Evolutionary conservation across 805 yeast genomes (phyloP).

Genomic region (Kuraishia capsulata): DNA sequence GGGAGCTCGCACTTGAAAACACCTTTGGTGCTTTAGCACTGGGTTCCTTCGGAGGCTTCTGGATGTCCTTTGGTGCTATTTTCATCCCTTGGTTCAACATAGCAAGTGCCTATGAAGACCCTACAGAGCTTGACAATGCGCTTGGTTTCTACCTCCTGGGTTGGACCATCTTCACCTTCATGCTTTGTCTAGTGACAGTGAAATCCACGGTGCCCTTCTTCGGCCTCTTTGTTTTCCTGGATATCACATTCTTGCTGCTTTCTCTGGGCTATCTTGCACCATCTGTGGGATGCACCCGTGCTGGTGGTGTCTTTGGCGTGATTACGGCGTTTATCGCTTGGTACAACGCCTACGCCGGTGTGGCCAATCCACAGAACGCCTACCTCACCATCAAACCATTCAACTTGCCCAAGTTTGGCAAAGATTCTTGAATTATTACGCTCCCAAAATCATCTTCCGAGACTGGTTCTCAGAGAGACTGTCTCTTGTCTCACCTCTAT

Average conservation of each 20-base stretch:
- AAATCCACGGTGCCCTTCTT: slow-evolving; percentile 48
- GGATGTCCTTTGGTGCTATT: slow-evolving; percentile 69
- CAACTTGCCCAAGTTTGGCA: slow-evolving; percentile 14
- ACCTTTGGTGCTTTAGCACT: slow-evolving; percentile 67
- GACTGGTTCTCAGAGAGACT: too few species aligned
- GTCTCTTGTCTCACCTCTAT: too few species aligned
- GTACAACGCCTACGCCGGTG: slow-evolving; percentile 67
- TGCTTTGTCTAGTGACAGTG: slow-evolving; percentile 47
- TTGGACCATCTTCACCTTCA: slow-evolving; percentile 56
- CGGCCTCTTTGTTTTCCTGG: slow-evolving; percentile 42
- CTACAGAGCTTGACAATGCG: slow-evolving; percentile 37
- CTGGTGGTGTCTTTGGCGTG: slow-evolving; percentile 61
- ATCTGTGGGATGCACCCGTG: slow-evolving; percentile 26
- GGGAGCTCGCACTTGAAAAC: slow-evolving; percentile 69
- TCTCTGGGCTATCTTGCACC: slow-evolving; percentile 44
- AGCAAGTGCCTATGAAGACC: slow-evolving; percentile 35
- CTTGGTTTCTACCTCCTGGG: slow-evolving; percentile 52
- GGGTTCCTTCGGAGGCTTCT: slow-evolving; percentile 60
- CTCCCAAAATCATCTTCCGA: too few species aligned
- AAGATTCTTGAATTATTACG: neutral
- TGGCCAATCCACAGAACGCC: slow-evolving; percentile 55
- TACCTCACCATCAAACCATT: slow-evolving; percentile 33
- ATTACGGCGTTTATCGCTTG: slow-evolving; percentile 54
- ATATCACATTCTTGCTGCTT: slow-evolving; percentile 43
- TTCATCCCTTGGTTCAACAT: slow-evolving; percentile 50